Base-by-base conservation (phyloP, 129 eudicot species). In the Dittrichia graveolens region DNA sequence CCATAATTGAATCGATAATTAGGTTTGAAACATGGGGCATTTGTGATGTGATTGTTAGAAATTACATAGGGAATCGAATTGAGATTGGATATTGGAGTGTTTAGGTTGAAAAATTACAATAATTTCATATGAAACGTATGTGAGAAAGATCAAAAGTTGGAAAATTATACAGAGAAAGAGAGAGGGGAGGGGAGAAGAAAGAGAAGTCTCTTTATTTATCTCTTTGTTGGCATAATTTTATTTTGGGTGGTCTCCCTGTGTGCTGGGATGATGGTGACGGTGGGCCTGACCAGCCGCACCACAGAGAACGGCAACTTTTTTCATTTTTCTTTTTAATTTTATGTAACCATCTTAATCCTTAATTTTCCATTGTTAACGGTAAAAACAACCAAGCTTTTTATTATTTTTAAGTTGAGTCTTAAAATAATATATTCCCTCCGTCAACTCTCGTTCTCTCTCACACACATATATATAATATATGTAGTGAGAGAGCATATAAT, bases 221-320 rank as follows among this genome's bases (percentile, higher is more conserved):
- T 62, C 41, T 73, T 15, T 61, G 50, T 73, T 73, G 50, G 6
- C 31, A 40, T 37, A 39, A 61, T 61, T 9, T 61, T 60, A 24
- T 1, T 52, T 8, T 18, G 55, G 77, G 69, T 73, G 69, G 77
- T 39, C 69, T 72, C 47, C 19, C 19, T 73, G 59, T 73, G 69
- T 47, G 77, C 77, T 73, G 77, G 71, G 78, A 74, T 74, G 78
- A 62, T 74, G 63, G 78, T 71, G 78, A 74, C 63, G 53, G 78
- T 74, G 78, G 78, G 69, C 63, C 63, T 15, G 39, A 74, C 54
- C 63, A 73, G 76, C 57, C 76, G 76, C 67, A 44, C 44, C 8
- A 60, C 1, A 54, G 18, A 18, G 19, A 69, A 48, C 14, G 70
- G 61, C 70, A 61, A 34, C 6, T 63, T 61, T 16, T 13, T 63